These are phyloP conservation scores for Nitzschia sp. DNA, from an alignment of 108 stramenopile species.

Conservation along the genomic window DNA sequence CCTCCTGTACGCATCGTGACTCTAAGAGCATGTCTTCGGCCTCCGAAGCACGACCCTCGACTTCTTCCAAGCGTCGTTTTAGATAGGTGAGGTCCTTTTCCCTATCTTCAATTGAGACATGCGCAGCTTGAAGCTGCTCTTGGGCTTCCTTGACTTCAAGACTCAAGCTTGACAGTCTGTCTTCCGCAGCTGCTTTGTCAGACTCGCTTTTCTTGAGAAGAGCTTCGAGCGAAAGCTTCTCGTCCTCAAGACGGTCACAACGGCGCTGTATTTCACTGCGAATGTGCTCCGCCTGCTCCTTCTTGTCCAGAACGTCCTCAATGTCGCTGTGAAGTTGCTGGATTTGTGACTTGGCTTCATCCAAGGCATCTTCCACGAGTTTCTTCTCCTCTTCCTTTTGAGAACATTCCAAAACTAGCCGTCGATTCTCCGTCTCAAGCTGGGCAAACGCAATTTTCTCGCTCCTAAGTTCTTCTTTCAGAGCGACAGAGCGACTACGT, in stretches of 20 bases:
- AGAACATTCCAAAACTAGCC: slow-evolving; percentile 9
- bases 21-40: slow-evolving; percentile 27
- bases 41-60: slow-evolving; percentile 7
- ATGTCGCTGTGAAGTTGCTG: slow-evolving; percentile 2
- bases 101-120: not conserved
- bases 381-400: slow-evolving; percentile 22
- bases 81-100: not conserved
- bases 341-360: slow-evolving; percentile 31
- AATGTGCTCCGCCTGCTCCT: slow-evolving; percentile 5
- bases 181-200: not conserved
- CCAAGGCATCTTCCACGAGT: slow-evolving; percentile 20
- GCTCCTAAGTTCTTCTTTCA: slow-evolving; percentile 23
- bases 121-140: not conserved
- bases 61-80: not conserved
- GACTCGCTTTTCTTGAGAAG: not conserved
- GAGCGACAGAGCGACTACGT: slow-evolving; percentile 12
- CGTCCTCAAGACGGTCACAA: not conserved
- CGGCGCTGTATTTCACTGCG: not conserved
- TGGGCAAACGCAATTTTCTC: slow-evolving; percentile 18
- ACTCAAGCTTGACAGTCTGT: not conserved
- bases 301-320: slow-evolving; percentile 2
- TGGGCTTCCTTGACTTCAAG: not conserved
- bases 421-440: slow-evolving; percentile 35
- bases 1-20: slow-evolving; percentile 17
- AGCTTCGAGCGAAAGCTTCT: not conserved